Evolutionary conservation across 306 rosid genomes (phyloP), one percentile per base, ranked within the genome.

Genomic region (Senna tora): DNA sequence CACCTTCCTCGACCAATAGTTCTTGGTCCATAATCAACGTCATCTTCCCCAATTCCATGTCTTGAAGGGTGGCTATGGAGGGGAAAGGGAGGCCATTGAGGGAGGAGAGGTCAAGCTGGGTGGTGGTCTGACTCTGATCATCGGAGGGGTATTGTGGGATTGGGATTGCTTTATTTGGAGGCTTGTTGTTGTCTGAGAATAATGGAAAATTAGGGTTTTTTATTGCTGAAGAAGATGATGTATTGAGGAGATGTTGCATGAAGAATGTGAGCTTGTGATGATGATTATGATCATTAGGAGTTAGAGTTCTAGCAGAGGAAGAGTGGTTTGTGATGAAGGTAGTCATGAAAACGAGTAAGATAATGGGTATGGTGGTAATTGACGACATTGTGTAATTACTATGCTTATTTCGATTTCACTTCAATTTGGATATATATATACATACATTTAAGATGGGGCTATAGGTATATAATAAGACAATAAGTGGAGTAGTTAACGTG

Each of bases 31-130:
- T n/a, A n/a, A n/a, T 84, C n/a, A 54, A 19, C 30, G 85, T 87
- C 7, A 87, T 86, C 7, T 72, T 69, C 73, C 96, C 84, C 17
- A 77, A 77, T 34, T 88, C 91, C 6, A 90, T 43, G 21, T 88
- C 98, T 61, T 93, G 85, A n/a, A 84, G 83, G 1, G 87, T 77
- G 21, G 89, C 81, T 36, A 72, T 85, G 0, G 84, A 61, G 1
- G 96, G 88, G 65, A 93, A 87, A 43, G 87, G 75, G 36, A 88
- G 74, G 38, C 93, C 91, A 30, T 86, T 80, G 16, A 88, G 79
- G 20, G 71, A 66, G 2, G 92, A 81, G 2, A 90, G 46, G 34
- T 83, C 96, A 3, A 82, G 79, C 3, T 80, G 78, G n/a, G n/a
- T n/a, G n/a, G n/a, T n/a, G 20, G 83, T 78, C 54, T 80, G 92